Evolutionary conservation across 1,139 yeast genomes (phyloP).

Genomic region (Blastobotrys malaysiensis): DNA sequence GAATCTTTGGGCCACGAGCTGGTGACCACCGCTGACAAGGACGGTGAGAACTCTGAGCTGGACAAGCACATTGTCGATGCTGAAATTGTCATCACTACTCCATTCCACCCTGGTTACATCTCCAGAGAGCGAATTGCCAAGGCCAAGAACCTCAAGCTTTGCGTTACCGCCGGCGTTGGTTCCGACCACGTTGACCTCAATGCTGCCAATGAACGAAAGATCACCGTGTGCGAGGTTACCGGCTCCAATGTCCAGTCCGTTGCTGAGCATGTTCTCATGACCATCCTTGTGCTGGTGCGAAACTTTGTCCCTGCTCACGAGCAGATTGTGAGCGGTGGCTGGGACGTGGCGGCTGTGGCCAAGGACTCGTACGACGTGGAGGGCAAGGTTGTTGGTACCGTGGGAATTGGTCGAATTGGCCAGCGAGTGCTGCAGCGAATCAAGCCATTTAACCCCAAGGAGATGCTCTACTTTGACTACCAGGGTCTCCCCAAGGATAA

Average conservation of each 20-base stretch:
- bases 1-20: constrained; percentile 64
- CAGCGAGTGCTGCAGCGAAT: constrained; percentile 69
- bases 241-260: constrained; percentile 78
- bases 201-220: constrained; percentile 59
- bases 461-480: constrained; percentile 69
- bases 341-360: constrained; percentile 80
- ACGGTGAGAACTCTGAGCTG: constrained; percentile 53
- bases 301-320: constrained; percentile 78
- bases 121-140: constrained; percentile 58
- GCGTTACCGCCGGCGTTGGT: constrained; percentile 82
- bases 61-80: constrained; percentile 66
- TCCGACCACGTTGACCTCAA: constrained; percentile 74
- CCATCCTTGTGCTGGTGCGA: constrained; percentile 64
- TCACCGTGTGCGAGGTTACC: constrained; percentile 73
- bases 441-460: constrained; percentile 69
- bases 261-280: constrained; percentile 77
- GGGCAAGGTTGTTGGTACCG: constrained; percentile 69
- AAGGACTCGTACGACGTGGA: constrained; percentile 71
- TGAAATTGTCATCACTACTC: constrained; percentile 74
- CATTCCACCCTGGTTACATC: constrained; percentile 79
- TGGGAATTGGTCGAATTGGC: constrained; percentile 82
- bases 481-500: constrained; percentile 59
- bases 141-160: constrained; percentile 68
- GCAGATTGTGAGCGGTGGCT: constrained; percentile 53
- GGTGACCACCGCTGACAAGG: constrained; percentile 64